Base-by-base conservation (phyloP, 768 basidiomycete genomes). In the Lentinus tigrinus region DNA sequence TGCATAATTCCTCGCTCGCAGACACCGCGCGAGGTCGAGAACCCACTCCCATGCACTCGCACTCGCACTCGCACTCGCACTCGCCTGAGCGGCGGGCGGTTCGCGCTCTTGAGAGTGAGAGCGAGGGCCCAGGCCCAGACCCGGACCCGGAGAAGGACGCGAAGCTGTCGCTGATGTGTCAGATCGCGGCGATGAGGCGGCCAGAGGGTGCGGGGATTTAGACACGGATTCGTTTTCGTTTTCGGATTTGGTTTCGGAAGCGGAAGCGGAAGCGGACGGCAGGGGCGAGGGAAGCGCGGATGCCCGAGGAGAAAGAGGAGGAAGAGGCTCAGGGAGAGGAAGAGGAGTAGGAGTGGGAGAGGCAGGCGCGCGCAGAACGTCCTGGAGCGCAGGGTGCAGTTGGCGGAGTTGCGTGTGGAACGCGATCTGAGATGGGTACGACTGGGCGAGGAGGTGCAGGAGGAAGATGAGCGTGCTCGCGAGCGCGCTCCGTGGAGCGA, bases 381-480 rank as follows among this genome's bases (percentile, higher is more conserved):
- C 51, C 55, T 61, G 67, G 34, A 81, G 69, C 4, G 68, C 63
- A 23, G 69, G 64, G 16, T 80, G 78, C 17, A 84, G 70, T 9
- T 75, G 69, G 26, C 69, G 68, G 2, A 78, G 67, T 48, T 78
- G 76, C 58, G 81, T 79, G 38, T 75, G 70, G 69, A 82, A 91
- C 9, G 77, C 62, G 52, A 73, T 72, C 66, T 91, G 89, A 1
- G 87, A 89, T 3, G 90, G 90, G 69, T 87, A 88, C 4, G 74
- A 69, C 8, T 76, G 63, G 16, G 80, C 69, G 10, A 91, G 79
- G 56, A 82, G 78, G 63, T 90, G 81, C 14, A 89, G 70, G 26
- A 87, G 77, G 3, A 82, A 78, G 23, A 85, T 66, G 5, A 90
- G 64, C 44, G 77, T 64, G 1, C 76, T 73, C 19, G 65, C 38